phyloP scores from a whole-genome alignment of 1,139 yeast species.

The Zygosaccharomyces sapae region DNA sequence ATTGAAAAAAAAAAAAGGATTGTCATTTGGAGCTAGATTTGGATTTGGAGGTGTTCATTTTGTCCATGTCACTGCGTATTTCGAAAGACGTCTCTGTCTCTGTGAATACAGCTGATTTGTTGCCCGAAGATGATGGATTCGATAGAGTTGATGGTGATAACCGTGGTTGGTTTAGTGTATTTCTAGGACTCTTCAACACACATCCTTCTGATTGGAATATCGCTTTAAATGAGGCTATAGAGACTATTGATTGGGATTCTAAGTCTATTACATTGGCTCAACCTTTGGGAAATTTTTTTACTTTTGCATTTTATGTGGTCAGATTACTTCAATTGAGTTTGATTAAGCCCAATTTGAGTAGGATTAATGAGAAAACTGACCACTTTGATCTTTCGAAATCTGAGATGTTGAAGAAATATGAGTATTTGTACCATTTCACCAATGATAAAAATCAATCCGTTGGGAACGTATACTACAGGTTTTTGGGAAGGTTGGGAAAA shows the following conservation, averaged over 20 bases:
- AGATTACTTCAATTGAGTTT: slow-evolving; percentile 37
- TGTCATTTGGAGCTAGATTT: background rate
- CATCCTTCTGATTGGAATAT: slow-evolving; percentile 57
- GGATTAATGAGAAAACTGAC: slow-evolving; percentile 23
- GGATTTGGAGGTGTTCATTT: background rate
- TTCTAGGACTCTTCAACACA: slow-evolving; percentile 41
- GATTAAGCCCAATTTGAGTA: slow-evolving; percentile 28
- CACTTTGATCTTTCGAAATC: slow-evolving; percentile 34
- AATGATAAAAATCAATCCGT: slow-evolving; percentile 3
- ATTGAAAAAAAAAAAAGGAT: background rate
- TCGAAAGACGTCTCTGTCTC: slow-evolving; percentile 17
- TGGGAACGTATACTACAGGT: slow-evolving; percentile 14
- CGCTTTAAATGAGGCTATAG: slow-evolving; percentile 49
- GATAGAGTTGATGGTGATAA: slow-evolving; percentile 10
- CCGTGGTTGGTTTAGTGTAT: slow-evolving; percentile 8
- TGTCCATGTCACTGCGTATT: slow-evolving; percentile 20
- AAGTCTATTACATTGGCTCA: slow-evolving; percentile 44
- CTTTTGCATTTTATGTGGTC: slow-evolving; percentile 33
- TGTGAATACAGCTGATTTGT: slow-evolving; percentile 8
- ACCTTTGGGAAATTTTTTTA: slow-evolving; percentile 45
- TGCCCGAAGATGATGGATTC: slow-evolving; percentile 19
- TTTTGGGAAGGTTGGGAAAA: slow-evolving; percentile 19
- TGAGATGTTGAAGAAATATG: slow-evolving; percentile 28
- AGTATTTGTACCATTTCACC: slow-evolving; percentile 24
- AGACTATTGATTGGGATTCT: slow-evolving; percentile 64